Percentiles rank a stretch among this genome's conserved stretches.
These are phyloP conservation scores for Penicillium occitanis DNA, from an alignment of 2,329 filamentous ascomycete genomes.

Conservation along the genomic window DNA sequence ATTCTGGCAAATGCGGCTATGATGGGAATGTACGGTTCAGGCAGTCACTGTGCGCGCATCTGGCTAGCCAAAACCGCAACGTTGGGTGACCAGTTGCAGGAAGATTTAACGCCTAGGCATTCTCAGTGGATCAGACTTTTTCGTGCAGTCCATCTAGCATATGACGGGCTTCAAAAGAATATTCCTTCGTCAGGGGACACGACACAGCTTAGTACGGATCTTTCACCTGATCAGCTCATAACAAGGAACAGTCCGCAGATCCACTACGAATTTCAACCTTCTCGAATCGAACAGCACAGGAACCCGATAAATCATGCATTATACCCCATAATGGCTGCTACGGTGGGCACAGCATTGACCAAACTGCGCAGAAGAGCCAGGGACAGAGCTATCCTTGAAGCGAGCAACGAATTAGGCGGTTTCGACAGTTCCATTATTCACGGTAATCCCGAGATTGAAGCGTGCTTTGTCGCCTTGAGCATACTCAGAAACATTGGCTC, in stretches of 20 bases:
- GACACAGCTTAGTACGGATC: background rate
- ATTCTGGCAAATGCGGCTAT: conserved; percentile 43
- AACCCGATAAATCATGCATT: background rate
- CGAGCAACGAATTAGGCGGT: background rate
- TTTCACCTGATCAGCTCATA: background rate
- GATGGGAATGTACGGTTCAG: conserved; percentile 46
- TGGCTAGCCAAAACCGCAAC: conserved; percentile 31
- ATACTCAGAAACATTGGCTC: conserved; percentile 27
- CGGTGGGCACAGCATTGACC: background rate
- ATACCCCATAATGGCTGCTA: conserved; percentile 9
- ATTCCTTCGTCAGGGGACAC: background rate
- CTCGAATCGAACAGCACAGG: background rate
- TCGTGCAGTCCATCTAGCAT: conserved; percentile 39
- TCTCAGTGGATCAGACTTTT: conserved; percentile 43
- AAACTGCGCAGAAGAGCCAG: background rate
- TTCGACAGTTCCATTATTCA: background rate
- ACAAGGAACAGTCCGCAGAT: background rate
- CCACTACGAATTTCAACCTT: background rate
- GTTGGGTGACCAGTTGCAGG: conserved; percentile 22
- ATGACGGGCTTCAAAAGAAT: conserved; percentile 32
- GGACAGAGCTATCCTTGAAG: conserved; percentile 4
- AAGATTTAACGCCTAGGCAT: conserved; percentile 34
- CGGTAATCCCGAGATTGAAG: conserved; percentile 16
- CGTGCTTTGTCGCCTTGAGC: conserved; percentile 24
- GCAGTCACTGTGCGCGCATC: conserved; percentile 41